These are phyloP conservation scores for Spiromastix sp. DNA, from an alignment of 2,329 filamentous ascomycete genomes.

Conservation along the genomic window DNA sequence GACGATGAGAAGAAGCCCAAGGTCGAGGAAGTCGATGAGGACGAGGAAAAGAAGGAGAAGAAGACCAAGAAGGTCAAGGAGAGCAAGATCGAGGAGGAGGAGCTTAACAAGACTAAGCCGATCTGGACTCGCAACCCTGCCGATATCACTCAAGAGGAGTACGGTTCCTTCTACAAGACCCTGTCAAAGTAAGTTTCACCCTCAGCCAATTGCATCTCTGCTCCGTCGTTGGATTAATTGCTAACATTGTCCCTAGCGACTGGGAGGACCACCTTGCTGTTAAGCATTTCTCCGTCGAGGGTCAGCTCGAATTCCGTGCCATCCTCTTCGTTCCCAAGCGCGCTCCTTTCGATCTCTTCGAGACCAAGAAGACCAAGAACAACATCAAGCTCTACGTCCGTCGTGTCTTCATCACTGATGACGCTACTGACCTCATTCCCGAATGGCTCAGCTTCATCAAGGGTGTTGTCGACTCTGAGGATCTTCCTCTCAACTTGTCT, in stretches of 20 bases:
- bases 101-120: slow-evolving; percentile 99
- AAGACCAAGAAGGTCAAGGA: slow-evolving; percentile 99
- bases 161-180: slow-evolving; percentile 99
- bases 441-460: slow-evolving; percentile 99
- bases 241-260: slow-evolving; percentile 42
- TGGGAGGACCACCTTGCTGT: slow-evolving; percentile 99
- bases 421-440: slow-evolving; percentile 96
- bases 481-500: slow-evolving; percentile 97
- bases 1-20: slow-evolving; percentile 92
- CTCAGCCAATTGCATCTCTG: not conserved
- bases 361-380: slow-evolving; percentile 99
- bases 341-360: slow-evolving; percentile 97
- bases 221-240: not conserved
- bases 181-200: slow-evolving; percentile 59
- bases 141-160: slow-evolving; percentile 94
- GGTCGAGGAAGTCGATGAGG: slow-evolving; percentile 81
- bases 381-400: slow-evolving; percentile 99
- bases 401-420: slow-evolving; percentile 99
- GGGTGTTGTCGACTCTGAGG: slow-evolving; percentile 99
- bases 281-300: slow-evolving; percentile 99
- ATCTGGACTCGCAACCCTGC: slow-evolving; percentile 98
- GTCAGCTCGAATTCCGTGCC: slow-evolving; percentile 99
- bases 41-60: slow-evolving; percentile 77
- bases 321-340: slow-evolving; percentile 99
- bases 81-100: slow-evolving; percentile 96